phyloP scores from a whole-genome alignment of 257 asterid species.

The Solanum tarapatanum region DNA sequence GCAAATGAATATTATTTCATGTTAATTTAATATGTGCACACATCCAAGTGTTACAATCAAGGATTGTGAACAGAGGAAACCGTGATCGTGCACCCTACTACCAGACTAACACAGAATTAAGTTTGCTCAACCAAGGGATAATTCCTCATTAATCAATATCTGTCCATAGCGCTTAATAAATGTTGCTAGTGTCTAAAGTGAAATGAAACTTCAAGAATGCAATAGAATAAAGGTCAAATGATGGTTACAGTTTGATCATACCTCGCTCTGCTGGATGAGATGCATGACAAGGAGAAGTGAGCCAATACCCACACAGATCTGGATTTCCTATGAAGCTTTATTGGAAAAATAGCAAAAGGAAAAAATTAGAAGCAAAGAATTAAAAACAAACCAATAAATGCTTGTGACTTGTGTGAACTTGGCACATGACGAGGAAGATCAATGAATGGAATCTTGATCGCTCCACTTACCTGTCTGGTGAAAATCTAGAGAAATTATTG shows the following conservation, averaged over 20 bases:
- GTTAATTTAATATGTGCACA: not conserved
- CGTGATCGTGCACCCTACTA: not conserved
- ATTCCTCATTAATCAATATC: not conserved
- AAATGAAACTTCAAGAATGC: not conserved
- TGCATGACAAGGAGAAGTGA: slow-evolving; percentile 46
- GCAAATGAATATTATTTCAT: not conserved
- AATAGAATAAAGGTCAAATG: not conserved
- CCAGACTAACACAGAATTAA: not conserved
- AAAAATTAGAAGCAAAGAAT: not conserved
- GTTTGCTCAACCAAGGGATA: not conserved
- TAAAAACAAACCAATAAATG: not conserved
- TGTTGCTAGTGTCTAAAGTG: not conserved
- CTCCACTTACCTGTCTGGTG: slow-evolving; percentile 50
- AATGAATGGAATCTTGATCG: not conserved
- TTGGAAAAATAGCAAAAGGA: not conserved
- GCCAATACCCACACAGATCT: slow-evolving; percentile 80
- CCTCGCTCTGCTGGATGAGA: slow-evolving; percentile 60
- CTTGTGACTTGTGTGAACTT: not conserved
- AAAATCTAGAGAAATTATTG: slow-evolving; percentile 82
- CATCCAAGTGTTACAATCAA: not conserved
- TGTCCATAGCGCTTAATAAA: not conserved
- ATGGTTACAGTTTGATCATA: not conserved
- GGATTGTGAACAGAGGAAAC: not conserved
- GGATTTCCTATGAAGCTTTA: slow-evolving; percentile 56
- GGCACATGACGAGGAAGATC: too few species aligned